A percentile compares a stretch with the other conserved stretches of the same genome.
phyloP scores from a whole-genome alignment of 805 yeast genomes.

The Barnettozyma wickerhamii region DNA sequence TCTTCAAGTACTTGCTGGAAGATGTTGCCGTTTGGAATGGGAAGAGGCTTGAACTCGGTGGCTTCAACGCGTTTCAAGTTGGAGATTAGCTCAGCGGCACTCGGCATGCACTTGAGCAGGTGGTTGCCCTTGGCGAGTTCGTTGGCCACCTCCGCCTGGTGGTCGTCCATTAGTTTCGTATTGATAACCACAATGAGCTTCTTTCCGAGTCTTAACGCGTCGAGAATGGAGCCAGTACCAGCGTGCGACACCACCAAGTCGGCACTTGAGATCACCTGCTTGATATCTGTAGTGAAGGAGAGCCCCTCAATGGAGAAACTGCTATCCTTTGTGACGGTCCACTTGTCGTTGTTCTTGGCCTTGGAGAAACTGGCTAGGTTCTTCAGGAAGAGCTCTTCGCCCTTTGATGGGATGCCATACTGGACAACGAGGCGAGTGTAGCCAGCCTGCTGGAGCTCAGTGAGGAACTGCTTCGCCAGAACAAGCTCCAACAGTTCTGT shows the following conservation, averaged over 20 bases:
- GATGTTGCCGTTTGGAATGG: constrained; percentile 19
- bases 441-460: constrained; percentile 31
- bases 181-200: constrained; percentile 70
- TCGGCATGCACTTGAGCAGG: constrained; percentile 21
- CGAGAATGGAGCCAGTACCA: constrained; percentile 88
- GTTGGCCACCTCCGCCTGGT: constrained; percentile 74
- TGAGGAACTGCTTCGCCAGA: constrained; percentile 32
- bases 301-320: constrained; percentile 42
- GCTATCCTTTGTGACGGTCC: constrained; percentile 1
- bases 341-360: constrained; percentile 1
- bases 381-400: constrained; percentile 19
- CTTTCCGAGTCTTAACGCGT: constrained; percentile 53
- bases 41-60: constrained; percentile 16
- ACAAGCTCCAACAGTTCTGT: constrained; percentile 47
- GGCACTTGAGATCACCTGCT: constrained; percentile 37
- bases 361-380: constrained; percentile 1
- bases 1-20: constrained; percentile 11
- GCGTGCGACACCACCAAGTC: constrained; percentile 83
- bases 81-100: constrained; percentile 14
- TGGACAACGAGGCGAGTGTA: constrained; percentile 48
- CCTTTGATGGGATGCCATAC: constrained; percentile 44
- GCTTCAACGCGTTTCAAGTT: constrained; percentile 14
- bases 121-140: constrained; percentile 38
- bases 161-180: constrained; percentile 75
- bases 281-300: constrained; percentile 39